Conservation (phyloP, 1,284 basidiomycete species). For the Naganishia albida region DNA sequence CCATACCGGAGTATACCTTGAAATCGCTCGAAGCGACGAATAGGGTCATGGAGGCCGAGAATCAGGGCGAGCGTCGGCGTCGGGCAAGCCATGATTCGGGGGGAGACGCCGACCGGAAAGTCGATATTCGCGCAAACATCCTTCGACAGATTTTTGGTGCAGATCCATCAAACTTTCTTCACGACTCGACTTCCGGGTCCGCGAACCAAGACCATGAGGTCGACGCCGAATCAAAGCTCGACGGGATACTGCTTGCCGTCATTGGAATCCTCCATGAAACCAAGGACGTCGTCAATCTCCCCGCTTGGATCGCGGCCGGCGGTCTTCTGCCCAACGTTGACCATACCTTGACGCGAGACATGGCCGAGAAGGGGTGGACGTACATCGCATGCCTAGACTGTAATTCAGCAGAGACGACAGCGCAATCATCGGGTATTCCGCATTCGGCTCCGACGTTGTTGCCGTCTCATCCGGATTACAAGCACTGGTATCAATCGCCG, state of each 20-base stretch:
- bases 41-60: neutral
- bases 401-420: neutral
- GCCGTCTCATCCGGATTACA: conserved; percentile 29
- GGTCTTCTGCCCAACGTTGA: conserved; percentile 37
- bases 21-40: neutral
- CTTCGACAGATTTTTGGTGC: conserved; percentile 10
- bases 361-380: conserved; percentile 25
- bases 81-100: neutral
- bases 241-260: conserved; percentile 47
- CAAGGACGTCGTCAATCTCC: conserved; percentile 43
- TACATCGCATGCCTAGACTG: conserved; percentile 20
- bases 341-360: conserved; percentile 18
- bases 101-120: conserved; percentile 1
- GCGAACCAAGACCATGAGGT: neutral
- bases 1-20: conserved; percentile 47
- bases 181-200: neutral
- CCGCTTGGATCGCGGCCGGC: conserved; percentile 49
- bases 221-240: conserved; percentile 33
- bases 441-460: conserved; percentile 19
- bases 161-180: neutral
- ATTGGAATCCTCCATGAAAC: conserved; percentile 51
- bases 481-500: conserved; percentile 33
- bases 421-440: neutral
- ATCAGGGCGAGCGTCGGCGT: neutral
- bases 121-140: neutral